These are phyloP conservation scores for Anthracocystis walkeri DNA, from an alignment of 1,284 basidiomycete species.

Conservation along the genomic window DNA sequence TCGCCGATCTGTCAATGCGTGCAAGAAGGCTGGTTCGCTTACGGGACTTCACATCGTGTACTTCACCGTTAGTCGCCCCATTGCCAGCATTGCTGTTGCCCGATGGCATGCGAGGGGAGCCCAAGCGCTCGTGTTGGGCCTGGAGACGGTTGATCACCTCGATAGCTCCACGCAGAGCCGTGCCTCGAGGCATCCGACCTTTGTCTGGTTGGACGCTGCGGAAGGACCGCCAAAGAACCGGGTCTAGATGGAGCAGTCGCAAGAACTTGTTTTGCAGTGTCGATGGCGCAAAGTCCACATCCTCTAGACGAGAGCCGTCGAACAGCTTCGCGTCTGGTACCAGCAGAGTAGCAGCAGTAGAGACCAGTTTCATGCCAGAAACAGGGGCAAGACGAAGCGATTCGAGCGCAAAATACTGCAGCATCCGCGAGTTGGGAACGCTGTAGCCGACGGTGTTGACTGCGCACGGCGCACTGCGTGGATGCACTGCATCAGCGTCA, in stretches of 20 bases:
- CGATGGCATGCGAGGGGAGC: background rate
- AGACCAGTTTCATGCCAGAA: constrained; percentile 45
- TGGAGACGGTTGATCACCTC: constrained; percentile 32
- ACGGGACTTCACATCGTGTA: background rate
- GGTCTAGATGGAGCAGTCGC: constrained; percentile 48
- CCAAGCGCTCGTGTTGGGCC: constrained; percentile 7
- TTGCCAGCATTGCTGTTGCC: background rate
- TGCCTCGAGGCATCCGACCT: constrained; percentile 18
- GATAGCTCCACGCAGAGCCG: constrained; percentile 34
- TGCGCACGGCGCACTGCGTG: constrained; percentile 10
- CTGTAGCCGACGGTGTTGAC: constrained; percentile 72
- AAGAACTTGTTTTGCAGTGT: constrained; percentile 39
- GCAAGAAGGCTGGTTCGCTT: background rate
- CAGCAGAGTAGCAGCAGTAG: constrained; percentile 23
- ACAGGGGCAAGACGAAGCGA: constrained; percentile 67
- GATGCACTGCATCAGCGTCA: background rate
- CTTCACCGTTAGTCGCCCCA: background rate
- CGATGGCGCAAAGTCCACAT: constrained; percentile 15
- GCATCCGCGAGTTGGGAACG: constrained; percentile 72
- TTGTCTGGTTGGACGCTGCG: constrained; percentile 3
- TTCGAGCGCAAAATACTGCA: constrained; percentile 75
- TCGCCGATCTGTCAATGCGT: constrained; percentile 3
- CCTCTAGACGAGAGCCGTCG: background rate
- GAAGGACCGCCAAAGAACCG: constrained; percentile 62
- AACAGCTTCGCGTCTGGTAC: constrained; percentile 21